Conservation (phyloP, 441 rosid species). For the Mallotus repandus region DNA sequence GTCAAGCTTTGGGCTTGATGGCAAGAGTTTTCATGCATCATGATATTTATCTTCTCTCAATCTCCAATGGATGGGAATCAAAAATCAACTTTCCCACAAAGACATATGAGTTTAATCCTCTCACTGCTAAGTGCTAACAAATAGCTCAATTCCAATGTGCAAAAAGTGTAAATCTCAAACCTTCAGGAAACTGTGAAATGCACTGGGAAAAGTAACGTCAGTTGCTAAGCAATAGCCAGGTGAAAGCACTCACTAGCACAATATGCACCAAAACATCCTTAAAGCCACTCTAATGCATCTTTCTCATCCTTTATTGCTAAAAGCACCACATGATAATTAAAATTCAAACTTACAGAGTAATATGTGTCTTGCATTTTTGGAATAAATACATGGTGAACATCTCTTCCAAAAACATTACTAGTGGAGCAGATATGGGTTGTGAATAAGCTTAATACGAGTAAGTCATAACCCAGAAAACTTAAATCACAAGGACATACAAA, state of each 20-base stretch:
- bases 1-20: not conserved
- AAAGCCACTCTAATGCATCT: not conserved
- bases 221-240: not conserved
- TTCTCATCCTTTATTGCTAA: not conserved
- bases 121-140: not conserved
- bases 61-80: not conserved
- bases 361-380: not conserved
- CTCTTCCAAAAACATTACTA: not conserved
- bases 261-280: not conserved
- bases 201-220: not conserved
- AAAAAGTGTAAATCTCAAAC: not conserved
- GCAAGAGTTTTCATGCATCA: not conserved
- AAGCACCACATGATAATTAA: not conserved
- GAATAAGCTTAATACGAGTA: not conserved
- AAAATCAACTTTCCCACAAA: not conserved
- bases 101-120: not conserved
- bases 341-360: not conserved
- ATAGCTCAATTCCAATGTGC: not conserved
- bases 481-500: not conserved
- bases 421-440: not conserved
- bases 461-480: not conserved
- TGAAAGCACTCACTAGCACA: not conserved
- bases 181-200: not conserved
- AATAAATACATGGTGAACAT: not conserved
- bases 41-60: not conserved